Conservation (phyloP, 495 filamentous ascomycete species). For the Achaetomiella virescens region DNA sequence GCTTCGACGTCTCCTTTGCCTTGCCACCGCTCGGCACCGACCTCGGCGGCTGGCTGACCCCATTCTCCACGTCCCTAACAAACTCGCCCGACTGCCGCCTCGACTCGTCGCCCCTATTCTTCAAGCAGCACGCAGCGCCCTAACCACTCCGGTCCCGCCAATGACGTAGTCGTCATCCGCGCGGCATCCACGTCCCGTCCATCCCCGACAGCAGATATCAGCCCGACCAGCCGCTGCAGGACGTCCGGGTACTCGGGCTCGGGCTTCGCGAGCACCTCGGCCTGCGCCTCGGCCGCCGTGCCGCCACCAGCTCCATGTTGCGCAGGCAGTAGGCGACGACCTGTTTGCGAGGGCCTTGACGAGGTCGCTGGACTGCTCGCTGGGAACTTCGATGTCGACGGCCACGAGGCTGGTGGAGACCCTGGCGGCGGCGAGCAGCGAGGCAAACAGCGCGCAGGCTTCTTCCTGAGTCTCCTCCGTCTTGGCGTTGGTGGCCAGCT, state of each 20-base stretch:
- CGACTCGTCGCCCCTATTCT: conserved; percentile 60
- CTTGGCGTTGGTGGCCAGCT: conserved; percentile 55
- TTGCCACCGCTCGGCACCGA: conserved; percentile 39
- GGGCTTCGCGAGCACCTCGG: conserved; percentile 27
- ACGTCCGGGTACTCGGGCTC: conserved; percentile 48
- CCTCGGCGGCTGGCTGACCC: background rate
- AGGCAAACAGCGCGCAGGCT: conserved; percentile 88
- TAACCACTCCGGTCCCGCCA: conserved; percentile 90
- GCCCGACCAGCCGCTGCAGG: conserved; percentile 51
- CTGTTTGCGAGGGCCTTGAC: conserved; percentile 91
- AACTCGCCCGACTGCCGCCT: conserved; percentile 43
- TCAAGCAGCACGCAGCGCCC: conserved; percentile 83
- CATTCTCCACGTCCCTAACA: conserved; percentile 34
- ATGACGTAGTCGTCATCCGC: conserved; percentile 91
- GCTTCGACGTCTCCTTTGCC: conserved; percentile 90
- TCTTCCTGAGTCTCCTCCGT: conserved; percentile 78
- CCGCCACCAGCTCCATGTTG: conserved; percentile 61
- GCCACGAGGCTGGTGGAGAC: conserved; percentile 79
- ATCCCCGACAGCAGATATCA: conserved; percentile 52
- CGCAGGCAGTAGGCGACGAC: conserved; percentile 88
- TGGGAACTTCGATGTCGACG: conserved; percentile 86
- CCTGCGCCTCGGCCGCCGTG: conserved; percentile 16
- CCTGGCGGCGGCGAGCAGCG: conserved; percentile 79
- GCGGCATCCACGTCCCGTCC: conserved; percentile 63
- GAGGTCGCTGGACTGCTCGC: conserved; percentile 69